Conservation (phyloP, 2,329 filamentous ascomycete species). For the Neopestalotiopsis sp. region DNA sequence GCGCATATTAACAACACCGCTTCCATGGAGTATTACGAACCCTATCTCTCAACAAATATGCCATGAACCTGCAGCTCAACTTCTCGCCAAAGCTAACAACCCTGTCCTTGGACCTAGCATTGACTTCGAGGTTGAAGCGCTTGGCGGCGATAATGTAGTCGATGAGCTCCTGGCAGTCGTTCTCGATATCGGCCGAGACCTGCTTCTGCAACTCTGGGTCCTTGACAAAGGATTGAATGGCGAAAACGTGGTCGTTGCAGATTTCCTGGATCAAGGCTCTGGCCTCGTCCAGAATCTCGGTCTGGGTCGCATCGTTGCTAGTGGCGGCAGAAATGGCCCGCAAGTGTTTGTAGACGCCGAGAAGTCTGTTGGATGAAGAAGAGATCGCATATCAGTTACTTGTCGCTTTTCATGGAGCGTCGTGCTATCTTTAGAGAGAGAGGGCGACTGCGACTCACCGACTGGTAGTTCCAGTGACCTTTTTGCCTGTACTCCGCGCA, state of each 20-base stretch:
- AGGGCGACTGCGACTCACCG: slow-evolving; percentile 64
- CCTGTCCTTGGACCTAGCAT: slow-evolving; percentile 79
- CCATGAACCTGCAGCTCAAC: slow-evolving; percentile 90
- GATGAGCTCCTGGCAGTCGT: slow-evolving; percentile 79
- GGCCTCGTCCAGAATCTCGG: slow-evolving; percentile 66
- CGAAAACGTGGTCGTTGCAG: slow-evolving; percentile 78
- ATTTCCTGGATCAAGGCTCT: slow-evolving; percentile 80
- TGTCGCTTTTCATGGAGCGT: slow-evolving; percentile 4
- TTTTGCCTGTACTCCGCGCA: slow-evolving; percentile 91
- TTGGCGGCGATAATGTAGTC: slow-evolving; percentile 72
- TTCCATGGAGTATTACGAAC: slow-evolving; percentile 40
- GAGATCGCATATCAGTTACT: slow-evolving; percentile 23
- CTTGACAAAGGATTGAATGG: slow-evolving; percentile 67
- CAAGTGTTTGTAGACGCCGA: slow-evolving; percentile 65
- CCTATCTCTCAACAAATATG: slow-evolving; percentile 78
- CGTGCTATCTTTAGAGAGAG: neutral
- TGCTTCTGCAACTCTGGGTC: slow-evolving; percentile 60
- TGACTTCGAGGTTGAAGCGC: slow-evolving; percentile 75
- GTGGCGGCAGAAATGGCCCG: slow-evolving; percentile 57
- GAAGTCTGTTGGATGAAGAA: slow-evolving; percentile 45
- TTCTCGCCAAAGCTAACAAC: slow-evolving; percentile 97
- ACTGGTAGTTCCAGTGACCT: slow-evolving; percentile 93
- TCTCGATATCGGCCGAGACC: slow-evolving; percentile 71
- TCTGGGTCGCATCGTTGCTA: slow-evolving; percentile 57
- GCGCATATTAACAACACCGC: neutral